These are phyloP conservation scores for Podaxis sp. DNA, from an alignment of 768 basidiomycete genomes.

Conservation along the genomic window DNA sequence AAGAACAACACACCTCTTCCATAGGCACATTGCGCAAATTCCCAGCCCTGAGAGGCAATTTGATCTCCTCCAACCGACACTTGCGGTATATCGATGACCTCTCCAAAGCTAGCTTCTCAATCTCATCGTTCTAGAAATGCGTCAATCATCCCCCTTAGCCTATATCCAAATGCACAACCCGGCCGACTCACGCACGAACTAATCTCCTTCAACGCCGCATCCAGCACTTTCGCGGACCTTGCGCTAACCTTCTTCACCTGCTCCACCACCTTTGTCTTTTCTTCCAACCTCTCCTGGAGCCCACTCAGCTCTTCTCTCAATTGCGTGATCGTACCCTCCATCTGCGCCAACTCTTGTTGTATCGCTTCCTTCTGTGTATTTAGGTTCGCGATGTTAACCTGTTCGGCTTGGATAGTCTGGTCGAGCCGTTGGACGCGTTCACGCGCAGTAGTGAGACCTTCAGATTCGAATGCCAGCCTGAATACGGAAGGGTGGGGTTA, in stretches of 20 bases:
- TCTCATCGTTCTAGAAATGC: slow-evolving; percentile 57
- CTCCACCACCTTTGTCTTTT: slow-evolving; percentile 70
- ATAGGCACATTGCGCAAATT: slow-evolving; percentile 85
- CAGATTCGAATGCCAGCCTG: slow-evolving; percentile 78
- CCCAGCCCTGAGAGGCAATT: slow-evolving; percentile 71
- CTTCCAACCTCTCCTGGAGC: slow-evolving; percentile 63
- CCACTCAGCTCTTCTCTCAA: slow-evolving; percentile 59
- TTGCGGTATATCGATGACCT: slow-evolving; percentile 85
- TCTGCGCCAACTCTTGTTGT: slow-evolving; percentile 54
- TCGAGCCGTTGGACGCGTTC: slow-evolving; percentile 60
- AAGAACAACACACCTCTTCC: slow-evolving; percentile 68
- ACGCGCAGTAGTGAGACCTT: slow-evolving; percentile 61
- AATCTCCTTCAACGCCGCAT: slow-evolving; percentile 90
- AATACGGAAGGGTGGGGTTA: neutral
- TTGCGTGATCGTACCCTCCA: slow-evolving; percentile 48
- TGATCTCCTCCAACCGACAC: slow-evolving; percentile 90
- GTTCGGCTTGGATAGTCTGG: slow-evolving; percentile 47
- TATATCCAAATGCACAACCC: neutral
- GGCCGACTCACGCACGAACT: slow-evolving; percentile 56
- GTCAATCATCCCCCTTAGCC: neutral
- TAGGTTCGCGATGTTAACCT: slow-evolving; percentile 46
- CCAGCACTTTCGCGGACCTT: slow-evolving; percentile 72
- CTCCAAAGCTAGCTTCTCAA: slow-evolving; percentile 83
- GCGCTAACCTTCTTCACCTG: slow-evolving; percentile 65
- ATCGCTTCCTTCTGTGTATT: slow-evolving; percentile 50